These are phyloP conservation scores for Arabidopsis hybrid DNA, from an alignment of 441 rosid species.

Conservation along the genomic window DNA sequence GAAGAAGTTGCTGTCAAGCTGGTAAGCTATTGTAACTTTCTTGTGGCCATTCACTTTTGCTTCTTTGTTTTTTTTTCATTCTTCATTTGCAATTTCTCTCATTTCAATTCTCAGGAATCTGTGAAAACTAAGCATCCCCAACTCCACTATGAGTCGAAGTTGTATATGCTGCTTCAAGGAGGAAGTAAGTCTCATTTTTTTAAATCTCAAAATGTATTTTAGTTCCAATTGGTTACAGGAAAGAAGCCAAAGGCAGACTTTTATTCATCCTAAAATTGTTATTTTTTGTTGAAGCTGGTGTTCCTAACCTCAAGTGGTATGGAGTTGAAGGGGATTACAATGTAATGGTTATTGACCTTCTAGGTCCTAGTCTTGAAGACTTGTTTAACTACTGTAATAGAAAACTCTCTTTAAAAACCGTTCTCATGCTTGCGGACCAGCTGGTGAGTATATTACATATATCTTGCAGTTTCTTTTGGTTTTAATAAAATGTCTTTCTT, in stretches of 20 bases:
- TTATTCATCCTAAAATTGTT: not conserved
- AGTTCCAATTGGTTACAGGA: not conserved
- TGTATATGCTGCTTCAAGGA: constrained; percentile 97
- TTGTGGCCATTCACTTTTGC: not conserved
- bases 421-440: constrained; percentile 98
- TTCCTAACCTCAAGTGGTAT: constrained; percentile 97
- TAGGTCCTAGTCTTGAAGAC: constrained; percentile 99
- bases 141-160: constrained; percentile 96
- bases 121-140: constrained; percentile 98
- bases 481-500: not conserved
- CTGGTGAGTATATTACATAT: constrained; percentile 56
- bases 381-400: constrained; percentile 91
- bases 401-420: constrained; percentile 88
- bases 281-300: constrained; percentile 66
- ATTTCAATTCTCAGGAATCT: constrained; percentile 61
- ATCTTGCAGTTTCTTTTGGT: not conserved
- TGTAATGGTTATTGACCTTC: constrained; percentile 95
- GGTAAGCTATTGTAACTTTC: constrained; percentile 37
- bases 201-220: not conserved
- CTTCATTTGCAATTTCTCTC: not conserved
- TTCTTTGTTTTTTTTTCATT: not conserved
- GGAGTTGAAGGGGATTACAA: constrained; percentile 94
- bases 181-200: constrained; percentile 69
- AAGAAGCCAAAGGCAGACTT: not conserved
- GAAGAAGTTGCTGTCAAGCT: constrained; percentile 66